Percentiles rank a stretch among this genome's conserved stretches.
Conservation (phyloP, 257 asterid genomes). For the Penstemon barbatus region DNA sequence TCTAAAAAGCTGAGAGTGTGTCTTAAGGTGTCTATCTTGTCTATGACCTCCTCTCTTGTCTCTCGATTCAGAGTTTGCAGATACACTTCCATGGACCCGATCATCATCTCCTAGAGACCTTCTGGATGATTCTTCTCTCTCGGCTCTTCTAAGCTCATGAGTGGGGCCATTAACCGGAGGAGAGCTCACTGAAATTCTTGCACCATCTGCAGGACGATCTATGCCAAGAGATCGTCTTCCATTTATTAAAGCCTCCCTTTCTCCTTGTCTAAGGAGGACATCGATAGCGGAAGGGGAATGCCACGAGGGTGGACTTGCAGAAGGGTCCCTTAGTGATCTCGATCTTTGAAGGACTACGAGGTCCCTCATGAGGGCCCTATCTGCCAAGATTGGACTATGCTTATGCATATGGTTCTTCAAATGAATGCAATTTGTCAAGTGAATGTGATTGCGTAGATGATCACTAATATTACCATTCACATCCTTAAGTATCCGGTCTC, state of each 20-base stretch:
- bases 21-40: conserved; percentile 46
- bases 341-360: conserved; percentile 80
- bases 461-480: conserved; percentile 77
- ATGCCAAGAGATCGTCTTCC: conserved; percentile 54
- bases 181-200: conserved; percentile 49
- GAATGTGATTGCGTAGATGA: conserved; percentile 90
- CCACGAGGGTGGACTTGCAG: conserved; percentile 75
- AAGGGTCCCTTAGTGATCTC: conserved; percentile 85
- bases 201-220: conserved; percentile 40
- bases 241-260: conserved; percentile 43
- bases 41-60: conserved; percentile 37
- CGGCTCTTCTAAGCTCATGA: conserved; percentile 45
- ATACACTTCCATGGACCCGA: conserved; percentile 32
- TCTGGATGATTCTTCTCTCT: conserved; percentile 47
- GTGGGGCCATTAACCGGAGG: conserved; percentile 37
- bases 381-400: conserved; percentile 81
- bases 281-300: conserved; percentile 59
- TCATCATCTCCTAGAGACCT: conserved; percentile 39
- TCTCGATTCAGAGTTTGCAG: conserved; percentile 47
- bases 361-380: conserved; percentile 81
- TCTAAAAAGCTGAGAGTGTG: conserved; percentile 61
- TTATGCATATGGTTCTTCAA: conserved; percentile 95
- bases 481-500: conserved; percentile 88
- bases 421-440: conserved; percentile 96
- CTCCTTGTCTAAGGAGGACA: conserved; percentile 41